Conservation (phyloP, 2,329 filamentous ascomycete species). For the Alternaria dauci region DNA sequence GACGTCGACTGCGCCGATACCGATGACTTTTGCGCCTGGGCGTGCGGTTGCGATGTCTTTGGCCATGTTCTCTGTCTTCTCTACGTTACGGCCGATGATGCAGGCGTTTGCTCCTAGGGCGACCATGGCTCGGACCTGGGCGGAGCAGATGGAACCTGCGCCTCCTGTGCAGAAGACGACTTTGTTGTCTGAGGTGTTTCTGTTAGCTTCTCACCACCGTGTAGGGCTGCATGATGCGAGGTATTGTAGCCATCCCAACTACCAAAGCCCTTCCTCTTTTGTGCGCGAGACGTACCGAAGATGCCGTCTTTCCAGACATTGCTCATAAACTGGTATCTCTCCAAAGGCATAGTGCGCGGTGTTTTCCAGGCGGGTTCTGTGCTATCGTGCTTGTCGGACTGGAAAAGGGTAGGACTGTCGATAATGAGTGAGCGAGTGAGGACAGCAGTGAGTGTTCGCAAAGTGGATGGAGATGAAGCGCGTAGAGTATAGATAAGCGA, state of each 20-base stretch:
- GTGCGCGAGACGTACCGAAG: conserved; percentile 68
- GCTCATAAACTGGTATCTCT: conserved; percentile 79
- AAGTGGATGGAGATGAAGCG: not conserved
- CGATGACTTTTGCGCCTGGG: conserved; percentile 82
- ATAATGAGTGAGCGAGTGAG: not conserved
- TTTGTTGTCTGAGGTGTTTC: conserved; percentile 70
- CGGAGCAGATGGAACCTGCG: conserved; percentile 91
- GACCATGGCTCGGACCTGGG: conserved; percentile 90
- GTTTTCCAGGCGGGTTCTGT: conserved; percentile 25
- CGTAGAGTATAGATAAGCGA: conserved; percentile 10
- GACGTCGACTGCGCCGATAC: conserved; percentile 79
- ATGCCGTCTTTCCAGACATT: conserved; percentile 86
- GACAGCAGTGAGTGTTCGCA: not conserved
- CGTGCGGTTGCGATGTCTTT: conserved; percentile 82
- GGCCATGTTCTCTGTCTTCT: conserved; percentile 85
- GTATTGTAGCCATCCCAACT: not conserved
- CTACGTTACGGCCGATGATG: conserved; percentile 87
- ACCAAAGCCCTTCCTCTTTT: not conserved
- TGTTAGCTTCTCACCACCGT: conserved; percentile 6
- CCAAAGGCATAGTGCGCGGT: conserved; percentile 67
- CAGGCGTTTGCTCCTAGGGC: conserved; percentile 91
- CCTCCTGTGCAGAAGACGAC: conserved; percentile 96
- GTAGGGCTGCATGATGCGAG: not conserved
- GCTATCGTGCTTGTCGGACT: conserved; percentile 9
- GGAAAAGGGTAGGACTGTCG: conserved; percentile 4